A percentile compares a stretch with the other conserved stretches of the same genome.
Conservation (phyloP, 495 filamentous ascomycete genomes). For the Bacidia rubella region DNA sequence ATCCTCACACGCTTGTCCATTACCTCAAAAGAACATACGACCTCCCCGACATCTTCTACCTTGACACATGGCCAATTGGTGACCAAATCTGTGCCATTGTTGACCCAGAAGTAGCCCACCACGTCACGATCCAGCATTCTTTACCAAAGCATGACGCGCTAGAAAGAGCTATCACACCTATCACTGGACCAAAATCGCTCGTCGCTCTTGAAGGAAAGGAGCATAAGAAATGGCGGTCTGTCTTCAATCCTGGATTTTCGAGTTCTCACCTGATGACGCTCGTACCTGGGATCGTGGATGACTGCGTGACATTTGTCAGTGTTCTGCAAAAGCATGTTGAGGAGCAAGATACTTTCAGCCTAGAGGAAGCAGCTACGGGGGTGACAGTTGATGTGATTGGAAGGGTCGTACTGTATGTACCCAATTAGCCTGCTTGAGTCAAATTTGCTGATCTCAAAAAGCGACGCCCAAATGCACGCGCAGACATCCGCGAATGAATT, state of each 20-base stretch:
- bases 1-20: conserved; percentile 17
- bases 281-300: conserved; percentile 24
- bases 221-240: conserved; percentile 23
- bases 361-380: conserved; percentile 24
- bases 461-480: conserved; percentile 20
- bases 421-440: background rate
- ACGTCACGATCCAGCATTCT: conserved; percentile 17
- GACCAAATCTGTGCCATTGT: conserved; percentile 25
- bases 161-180: conserved; percentile 11
- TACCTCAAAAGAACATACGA: conserved; percentile 18
- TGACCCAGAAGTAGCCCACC: conserved; percentile 32
- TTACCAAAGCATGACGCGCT: conserved; percentile 16
- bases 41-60: conserved; percentile 22
- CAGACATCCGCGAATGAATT: conserved; percentile 24
- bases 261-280: conserved; percentile 22
- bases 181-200: conserved; percentile 21
- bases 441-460: conserved; percentile 9
- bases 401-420: conserved; percentile 17
- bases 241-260: conserved; percentile 29
- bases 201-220: conserved; percentile 20
- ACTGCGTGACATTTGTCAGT: conserved; percentile 17
- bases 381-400: conserved; percentile 29
- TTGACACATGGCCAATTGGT: conserved; percentile 26
- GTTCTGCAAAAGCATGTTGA: conserved; percentile 19
- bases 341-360: conserved; percentile 18